These are phyloP conservation scores for Orobanche coerulescens DNA, from an alignment of 257 asterid species.

Conservation along the genomic window DNA sequence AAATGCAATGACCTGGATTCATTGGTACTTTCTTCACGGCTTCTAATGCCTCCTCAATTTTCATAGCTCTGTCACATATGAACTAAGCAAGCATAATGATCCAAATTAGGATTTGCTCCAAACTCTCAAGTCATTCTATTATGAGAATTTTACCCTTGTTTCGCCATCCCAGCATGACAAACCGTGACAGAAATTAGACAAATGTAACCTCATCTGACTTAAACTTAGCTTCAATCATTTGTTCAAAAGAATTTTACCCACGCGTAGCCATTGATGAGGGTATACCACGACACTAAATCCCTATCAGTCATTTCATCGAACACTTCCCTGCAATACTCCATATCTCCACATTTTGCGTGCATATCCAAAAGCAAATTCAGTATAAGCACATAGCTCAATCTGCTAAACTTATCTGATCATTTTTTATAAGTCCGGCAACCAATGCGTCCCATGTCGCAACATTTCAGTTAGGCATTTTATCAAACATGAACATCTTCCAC, in stretches of 20 bases:
- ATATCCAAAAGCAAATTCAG: constrained; percentile 39
- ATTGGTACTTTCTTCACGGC: constrained; percentile 36
- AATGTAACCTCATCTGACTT: constrained; percentile 33
- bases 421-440: constrained; percentile 30
- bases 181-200: constrained; percentile 35
- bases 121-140: constrained; percentile 33
- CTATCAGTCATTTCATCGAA: constrained; percentile 31
- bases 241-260: constrained; percentile 23
- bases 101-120: constrained; percentile 26
- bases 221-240: constrained; percentile 29
- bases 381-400: constrained; percentile 28
- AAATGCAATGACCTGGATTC: constrained; percentile 39
- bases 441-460: constrained; percentile 41
- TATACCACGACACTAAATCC: constrained; percentile 43
- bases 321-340: constrained; percentile 30
- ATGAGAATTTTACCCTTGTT: constrained; percentile 28
- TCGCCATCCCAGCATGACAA: constrained; percentile 38
- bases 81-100: constrained; percentile 47
- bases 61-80: constrained; percentile 46
- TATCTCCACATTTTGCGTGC: constrained; percentile 43
- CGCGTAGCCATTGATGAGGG: constrained; percentile 40
- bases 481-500: constrained; percentile 36
- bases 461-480: constrained; percentile 44
- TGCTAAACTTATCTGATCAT: too few species aligned
- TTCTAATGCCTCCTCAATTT: constrained; percentile 36